phyloP scores from a whole-genome alignment of 2,329 filamentous ascomycete species.

The Capronia coronata region DNA sequence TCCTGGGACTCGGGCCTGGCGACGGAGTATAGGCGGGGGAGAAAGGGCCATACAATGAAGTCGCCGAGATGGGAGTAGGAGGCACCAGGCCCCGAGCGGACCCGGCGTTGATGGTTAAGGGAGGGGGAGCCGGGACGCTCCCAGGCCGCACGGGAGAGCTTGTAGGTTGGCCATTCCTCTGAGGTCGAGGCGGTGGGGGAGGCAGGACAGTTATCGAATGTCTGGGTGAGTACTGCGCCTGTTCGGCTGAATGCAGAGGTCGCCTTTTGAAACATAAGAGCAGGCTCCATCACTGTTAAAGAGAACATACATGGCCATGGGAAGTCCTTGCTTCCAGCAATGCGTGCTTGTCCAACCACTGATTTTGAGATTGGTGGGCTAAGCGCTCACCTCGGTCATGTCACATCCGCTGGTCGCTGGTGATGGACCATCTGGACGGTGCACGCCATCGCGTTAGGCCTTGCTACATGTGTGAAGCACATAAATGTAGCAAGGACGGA shows the following conservation, averaged over 20 bases:
- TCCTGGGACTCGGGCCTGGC: constrained; percentile 34
- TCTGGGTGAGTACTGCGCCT: constrained; percentile 16
- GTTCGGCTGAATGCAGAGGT: constrained; percentile 14
- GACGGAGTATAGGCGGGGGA: constrained; percentile 35
- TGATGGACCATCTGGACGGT: constrained; percentile 5
- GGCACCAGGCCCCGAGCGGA: constrained; percentile 28
- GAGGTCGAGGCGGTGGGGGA: constrained; percentile 29
- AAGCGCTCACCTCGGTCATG: constrained; percentile 21
- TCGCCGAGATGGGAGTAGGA: constrained; percentile 39
- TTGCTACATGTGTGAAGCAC: neutral
- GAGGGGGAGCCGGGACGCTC: constrained; percentile 38
- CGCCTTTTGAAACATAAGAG: constrained; percentile 20
- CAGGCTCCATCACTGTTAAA: constrained; percentile 2
- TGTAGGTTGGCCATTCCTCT: constrained; percentile 31
- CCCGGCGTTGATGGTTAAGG: constrained; percentile 38
- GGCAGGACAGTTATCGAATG: constrained; percentile 17
- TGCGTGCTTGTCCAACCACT: constrained; percentile 4
- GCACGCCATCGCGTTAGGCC: constrained; percentile 2
- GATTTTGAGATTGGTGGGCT: constrained; percentile 19
- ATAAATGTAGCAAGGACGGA: neutral
- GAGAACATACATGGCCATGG: constrained; percentile 20
- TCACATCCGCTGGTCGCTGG: constrained; percentile 14
- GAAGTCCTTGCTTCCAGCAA: constrained; percentile 5
- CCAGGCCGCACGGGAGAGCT: constrained; percentile 38
- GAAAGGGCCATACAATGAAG: constrained; percentile 42